These are phyloP conservation scores for Furcasterigmium furcatum DNA, from an alignment of 2,329 filamentous ascomycete species.

Conservation along the genomic window DNA sequence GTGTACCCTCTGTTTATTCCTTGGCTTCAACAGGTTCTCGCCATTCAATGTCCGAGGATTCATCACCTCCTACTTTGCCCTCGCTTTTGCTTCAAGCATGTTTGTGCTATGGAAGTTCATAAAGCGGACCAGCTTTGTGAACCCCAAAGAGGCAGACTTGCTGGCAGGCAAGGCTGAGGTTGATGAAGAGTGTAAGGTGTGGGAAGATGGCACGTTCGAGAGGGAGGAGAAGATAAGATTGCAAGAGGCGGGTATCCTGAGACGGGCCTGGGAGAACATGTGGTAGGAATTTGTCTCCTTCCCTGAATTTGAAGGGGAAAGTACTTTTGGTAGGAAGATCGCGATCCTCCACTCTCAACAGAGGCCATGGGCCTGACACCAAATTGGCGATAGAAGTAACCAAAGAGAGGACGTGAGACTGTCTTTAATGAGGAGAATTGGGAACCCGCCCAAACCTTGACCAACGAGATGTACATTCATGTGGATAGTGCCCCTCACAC, in stretches of 20 bases:
- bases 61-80: constrained; percentile 51
- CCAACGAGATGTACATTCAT: too few relatives aligned
- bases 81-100: constrained; percentile 50
- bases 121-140: constrained; percentile 45
- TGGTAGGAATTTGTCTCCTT: too few relatives aligned
- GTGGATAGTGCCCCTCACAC: too few relatives aligned
- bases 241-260: constrained; percentile 28
- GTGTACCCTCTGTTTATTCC: constrained; percentile 46
- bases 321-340: too few relatives aligned
- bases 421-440: too few relatives aligned
- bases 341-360: too few relatives aligned
- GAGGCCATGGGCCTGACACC: too few relatives aligned
- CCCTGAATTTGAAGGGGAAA: too few relatives aligned
- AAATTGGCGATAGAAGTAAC: too few relatives aligned
- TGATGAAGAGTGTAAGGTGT: constrained; percentile 47
- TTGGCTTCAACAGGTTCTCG: constrained; percentile 53
- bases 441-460: too few relatives aligned
- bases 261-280: constrained; percentile 32
- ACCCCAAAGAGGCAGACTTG: constrained; percentile 58
- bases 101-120: constrained; percentile 28
- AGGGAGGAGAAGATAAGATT: constrained; percentile 37
- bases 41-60: constrained; percentile 43
- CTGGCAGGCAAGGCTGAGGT: constrained; percentile 62
- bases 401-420: too few relatives aligned
- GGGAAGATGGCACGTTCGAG: constrained; percentile 42